A percentile compares a stretch with the other conserved stretches of the same genome.
phyloP scores from a whole-genome alignment of 768 basidiomycete genomes.

The Lanmaoa pseudosensibilis region DNA sequence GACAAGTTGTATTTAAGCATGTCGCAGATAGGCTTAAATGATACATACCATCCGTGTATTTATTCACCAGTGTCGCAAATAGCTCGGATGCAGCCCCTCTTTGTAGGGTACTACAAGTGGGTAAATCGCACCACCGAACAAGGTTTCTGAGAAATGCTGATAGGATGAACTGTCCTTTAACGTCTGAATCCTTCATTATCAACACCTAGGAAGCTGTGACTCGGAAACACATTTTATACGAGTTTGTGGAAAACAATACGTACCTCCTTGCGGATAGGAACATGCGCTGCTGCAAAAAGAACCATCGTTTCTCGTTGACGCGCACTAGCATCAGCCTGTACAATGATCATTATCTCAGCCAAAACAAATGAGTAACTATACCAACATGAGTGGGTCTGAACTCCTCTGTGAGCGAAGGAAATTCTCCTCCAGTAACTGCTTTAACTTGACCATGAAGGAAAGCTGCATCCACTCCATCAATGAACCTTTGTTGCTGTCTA shows the following conservation, averaged over 20 bases:
- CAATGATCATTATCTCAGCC: background rate
- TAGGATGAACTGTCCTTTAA: slow-evolving; percentile 49
- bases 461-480: slow-evolving; percentile 37
- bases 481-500: slow-evolving; percentile 63
- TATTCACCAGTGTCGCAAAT: slow-evolving; percentile 75
- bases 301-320: slow-evolving; percentile 63
- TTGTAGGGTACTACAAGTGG: slow-evolving; percentile 50
- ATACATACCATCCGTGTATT: slow-evolving; percentile 62
- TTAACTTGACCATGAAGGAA: slow-evolving; percentile 48
- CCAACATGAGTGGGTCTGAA: slow-evolving; percentile 58
- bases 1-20: background rate
- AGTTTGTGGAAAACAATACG: slow-evolving; percentile 10
- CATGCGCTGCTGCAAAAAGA: slow-evolving; percentile 64
- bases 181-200: slow-evolving; percentile 8
- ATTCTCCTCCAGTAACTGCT: slow-evolving; percentile 54
- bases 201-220: slow-evolving; percentile 41
- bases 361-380: background rate
- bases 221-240: background rate
- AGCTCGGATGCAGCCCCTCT: slow-evolving; percentile 55
- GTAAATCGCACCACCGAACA: slow-evolving; percentile 58
- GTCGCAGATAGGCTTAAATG: background rate
- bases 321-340: slow-evolving; percentile 18
- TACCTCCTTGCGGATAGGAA: slow-evolving; percentile 70
- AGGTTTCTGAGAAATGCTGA: slow-evolving; percentile 53
- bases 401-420: slow-evolving; percentile 34